Evolutionary conservation across 352 stramenopile genomes (phyloP), one percentile per base, ranked within the genome.

Genomic region (Thalassiosira exigua): DNA sequence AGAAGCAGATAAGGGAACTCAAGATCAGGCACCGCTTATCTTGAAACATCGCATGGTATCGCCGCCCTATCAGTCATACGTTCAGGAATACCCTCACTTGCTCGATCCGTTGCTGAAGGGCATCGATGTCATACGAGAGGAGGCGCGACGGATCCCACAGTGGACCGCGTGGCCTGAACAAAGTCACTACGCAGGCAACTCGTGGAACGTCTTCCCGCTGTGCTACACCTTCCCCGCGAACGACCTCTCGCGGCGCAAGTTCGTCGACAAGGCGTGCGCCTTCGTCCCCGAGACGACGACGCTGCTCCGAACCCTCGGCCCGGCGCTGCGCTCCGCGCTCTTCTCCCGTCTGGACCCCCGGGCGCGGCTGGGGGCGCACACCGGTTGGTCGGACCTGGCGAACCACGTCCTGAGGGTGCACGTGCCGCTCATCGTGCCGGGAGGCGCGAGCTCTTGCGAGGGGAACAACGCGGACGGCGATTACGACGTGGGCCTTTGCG

Each of bases 331-430:
- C 21, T 95, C 92, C 7, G 92, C 90, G 3, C 69, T 95, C 2
- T 94, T 95, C 73, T 93, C 84, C 39, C 74, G 91, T 61, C 81
- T 95, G 24, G 73, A 87, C 30, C 83, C 85, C 21, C 29, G 85
- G 39, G 92, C 90, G 30, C 71, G 79, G 29, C 64, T 95, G n/a
- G 86, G 92, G 51, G 77, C 87, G 17, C 92, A 95, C 67, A 91
- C 85, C 0, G 92, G 92, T 32, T 96, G 92, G 92, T 73, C 78
- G 19, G 91, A 95, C 74, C 75, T 96, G 19, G 90, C 92, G 0
- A 96, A 96, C 81, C 79, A 95, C 80, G 92, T 96, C 0, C 69
- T 94, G 21, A 62, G 92, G 26, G 64, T 92, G 11, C 92, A 96
- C 64, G 84, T 96, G 65, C 84, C 89, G 1, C 70, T 96, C 32